A percentile compares a stretch with the other conserved stretches of the same genome.
Conservation (phyloP, 129 eudicot species). For the Flaveria robusta region DNA sequence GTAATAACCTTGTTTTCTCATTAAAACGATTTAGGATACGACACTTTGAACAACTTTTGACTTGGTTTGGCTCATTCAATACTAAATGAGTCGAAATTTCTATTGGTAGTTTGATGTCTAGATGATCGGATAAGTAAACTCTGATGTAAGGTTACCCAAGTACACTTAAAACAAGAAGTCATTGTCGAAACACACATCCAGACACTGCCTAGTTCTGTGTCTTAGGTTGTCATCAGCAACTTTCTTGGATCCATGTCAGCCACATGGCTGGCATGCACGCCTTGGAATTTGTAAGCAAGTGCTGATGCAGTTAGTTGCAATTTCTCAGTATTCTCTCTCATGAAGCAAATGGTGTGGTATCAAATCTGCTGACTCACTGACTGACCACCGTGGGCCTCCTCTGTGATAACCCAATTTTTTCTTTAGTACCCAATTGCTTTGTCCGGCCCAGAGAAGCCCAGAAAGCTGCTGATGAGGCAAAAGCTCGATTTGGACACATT, state of each 20-base stretch:
- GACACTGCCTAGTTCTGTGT: conserved; percentile 11
- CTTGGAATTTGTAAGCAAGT: conserved; percentile 83
- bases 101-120: background rate
- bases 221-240: conserved; percentile 85
- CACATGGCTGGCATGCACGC: conserved; percentile 76
- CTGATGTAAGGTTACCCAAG: background rate
- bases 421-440: conserved; percentile 99
- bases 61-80: background rate
- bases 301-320: conserved; percentile 99
- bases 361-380: conserved; percentile 82
- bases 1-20: background rate
- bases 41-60: background rate
- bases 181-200: background rate
- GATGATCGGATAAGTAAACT: background rate
- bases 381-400: conserved; percentile 85
- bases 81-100: background rate
- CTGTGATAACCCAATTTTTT: conserved; percentile 96
- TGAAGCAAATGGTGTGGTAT: conserved; percentile 83
- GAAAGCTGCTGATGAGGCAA: conserved; percentile 99
- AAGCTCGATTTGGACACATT: conserved; percentile 93
- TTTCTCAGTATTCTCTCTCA: conserved; percentile 97
- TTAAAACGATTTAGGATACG: background rate
- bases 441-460: conserved; percentile 99
- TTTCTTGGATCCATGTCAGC: conserved; percentile 68
- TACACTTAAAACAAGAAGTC: background rate